These are phyloP conservation scores for Hortaea sp. DNA, from an alignment of 2,329 filamentous ascomycete genomes.

Conservation along the genomic window DNA sequence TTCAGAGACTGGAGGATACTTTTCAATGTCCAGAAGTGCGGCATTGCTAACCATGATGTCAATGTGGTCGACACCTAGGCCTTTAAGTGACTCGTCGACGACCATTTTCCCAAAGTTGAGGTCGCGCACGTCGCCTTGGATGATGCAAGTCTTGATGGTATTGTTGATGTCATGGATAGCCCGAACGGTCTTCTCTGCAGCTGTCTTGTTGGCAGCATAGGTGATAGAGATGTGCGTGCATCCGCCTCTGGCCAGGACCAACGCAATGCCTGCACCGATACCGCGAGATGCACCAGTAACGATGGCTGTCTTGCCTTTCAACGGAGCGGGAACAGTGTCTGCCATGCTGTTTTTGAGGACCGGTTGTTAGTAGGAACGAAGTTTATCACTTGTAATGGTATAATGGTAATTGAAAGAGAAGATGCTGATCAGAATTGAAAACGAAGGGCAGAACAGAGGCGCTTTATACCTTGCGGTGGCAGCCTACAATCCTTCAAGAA, in stretches of 20 bases:
- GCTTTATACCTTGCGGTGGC: too few relatives aligned
- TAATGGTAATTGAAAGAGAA: too few relatives aligned
- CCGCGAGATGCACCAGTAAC: constrained; percentile 6
- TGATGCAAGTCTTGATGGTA: constrained; percentile 6
- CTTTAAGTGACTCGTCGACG: constrained; percentile 4
- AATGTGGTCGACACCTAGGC: constrained; percentile 6
- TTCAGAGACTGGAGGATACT: constrained; percentile 1
- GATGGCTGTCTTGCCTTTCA: constrained; percentile 1
- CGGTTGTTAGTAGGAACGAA: too few relatives aligned
- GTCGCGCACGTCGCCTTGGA: constrained; percentile 4
- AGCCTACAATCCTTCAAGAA: too few relatives aligned
- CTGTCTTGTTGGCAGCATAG: constrained; percentile 5
- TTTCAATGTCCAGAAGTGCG: background rate
- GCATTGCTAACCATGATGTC: constrained; percentile 7
- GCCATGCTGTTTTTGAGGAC: constrained; percentile 1
- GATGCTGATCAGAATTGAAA: too few relatives aligned
- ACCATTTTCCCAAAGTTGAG: constrained; percentile 1
- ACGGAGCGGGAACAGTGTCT: constrained; percentile 5
- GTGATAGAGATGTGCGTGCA: constrained; percentile 9
- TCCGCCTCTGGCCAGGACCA: constrained; percentile 4
- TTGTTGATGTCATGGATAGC: constrained; percentile 2
- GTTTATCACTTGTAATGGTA: too few relatives aligned
- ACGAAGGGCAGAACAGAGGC: too few relatives aligned
- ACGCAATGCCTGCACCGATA: constrained; percentile 8
- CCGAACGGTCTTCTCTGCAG: constrained; percentile 4